A percentile compares a stretch with the other conserved stretches of the same genome.
phyloP scores from a whole-genome alignment of 202 grass and related monocot genomes.

The Schoenoplectus tabernaemontani region DNA sequence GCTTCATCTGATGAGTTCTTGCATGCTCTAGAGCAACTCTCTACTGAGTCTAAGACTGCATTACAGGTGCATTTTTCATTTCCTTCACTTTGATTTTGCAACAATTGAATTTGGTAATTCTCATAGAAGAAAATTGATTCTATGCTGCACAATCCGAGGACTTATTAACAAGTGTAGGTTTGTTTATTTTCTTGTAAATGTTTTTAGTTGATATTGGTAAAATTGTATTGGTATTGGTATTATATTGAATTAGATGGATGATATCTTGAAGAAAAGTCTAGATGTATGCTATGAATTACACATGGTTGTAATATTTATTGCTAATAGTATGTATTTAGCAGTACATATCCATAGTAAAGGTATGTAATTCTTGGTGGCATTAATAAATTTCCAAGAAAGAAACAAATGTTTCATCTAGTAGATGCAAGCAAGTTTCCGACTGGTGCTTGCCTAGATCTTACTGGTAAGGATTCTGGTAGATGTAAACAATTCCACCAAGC shows the following conservation, averaged over 20 bases:
- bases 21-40: constrained; percentile 77
- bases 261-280: too few relatives aligned
- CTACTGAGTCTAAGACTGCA: constrained; percentile 75
- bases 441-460: not conserved
- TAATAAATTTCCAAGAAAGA: not conserved
- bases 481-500: not conserved
- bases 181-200: not conserved
- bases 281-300: too few relatives aligned
- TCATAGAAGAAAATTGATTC: not conserved
- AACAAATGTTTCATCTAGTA: not conserved
- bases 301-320: not conserved
- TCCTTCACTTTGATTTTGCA: not conserved
- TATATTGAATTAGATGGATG: too few relatives aligned
- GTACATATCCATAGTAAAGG: not conserved
- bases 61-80: constrained; percentile 27
- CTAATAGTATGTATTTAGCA: not conserved
- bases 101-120: not conserved
- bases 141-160: not conserved
- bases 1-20: constrained; percentile 81
- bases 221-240: too few relatives aligned
- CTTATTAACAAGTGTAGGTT: not conserved
- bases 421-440: not conserved
- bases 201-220: not conserved
- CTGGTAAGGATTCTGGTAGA: not conserved
- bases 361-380: not conserved